Evolutionary conservation across 352 stramenopile genomes (phyloP).

Genomic region (Phytophthora uliginosa): DNA sequence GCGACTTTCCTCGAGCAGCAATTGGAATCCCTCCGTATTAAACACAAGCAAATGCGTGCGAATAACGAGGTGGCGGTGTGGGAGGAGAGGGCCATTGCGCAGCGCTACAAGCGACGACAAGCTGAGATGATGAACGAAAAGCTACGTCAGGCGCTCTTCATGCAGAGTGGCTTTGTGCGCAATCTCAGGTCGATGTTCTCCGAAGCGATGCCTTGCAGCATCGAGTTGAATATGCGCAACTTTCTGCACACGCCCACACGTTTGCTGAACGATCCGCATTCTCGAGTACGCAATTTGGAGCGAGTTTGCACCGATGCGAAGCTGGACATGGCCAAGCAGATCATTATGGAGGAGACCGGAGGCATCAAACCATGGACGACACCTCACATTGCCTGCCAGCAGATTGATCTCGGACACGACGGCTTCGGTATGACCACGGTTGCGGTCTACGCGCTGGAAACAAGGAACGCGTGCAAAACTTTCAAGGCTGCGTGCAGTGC

Average conservation of each 20-base stretch:
- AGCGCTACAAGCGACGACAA: conserved; percentile 51
- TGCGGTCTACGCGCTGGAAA: conserved; percentile 38
- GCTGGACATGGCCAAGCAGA: conserved; percentile 38
- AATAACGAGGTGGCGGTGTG: conserved; percentile 40
- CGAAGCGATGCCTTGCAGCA: conserved; percentile 25
- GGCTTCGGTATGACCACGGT: conserved; percentile 46
- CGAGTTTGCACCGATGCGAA: conserved; percentile 36
- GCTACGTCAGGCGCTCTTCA: conserved; percentile 38
- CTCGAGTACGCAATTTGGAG: conserved; percentile 30
- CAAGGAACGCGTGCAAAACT: conserved; percentile 31
- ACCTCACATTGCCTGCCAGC: conserved; percentile 28
- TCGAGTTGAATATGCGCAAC: conserved; percentile 41
- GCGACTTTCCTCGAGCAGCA: conserved; percentile 50
- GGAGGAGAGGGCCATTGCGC: conserved; percentile 54
- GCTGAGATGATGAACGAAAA: conserved; percentile 36
- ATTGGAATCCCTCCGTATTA: conserved; percentile 43
- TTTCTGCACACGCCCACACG: conserved; percentile 40
- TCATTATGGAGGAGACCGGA: conserved; percentile 36
- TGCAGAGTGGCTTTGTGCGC: conserved; percentile 34
- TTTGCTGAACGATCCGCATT: conserved; percentile 22
- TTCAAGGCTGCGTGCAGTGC: conserved; percentile 35
- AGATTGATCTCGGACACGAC: conserved; percentile 27
- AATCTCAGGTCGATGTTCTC: conserved; percentile 40
- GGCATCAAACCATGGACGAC: conserved; percentile 22
- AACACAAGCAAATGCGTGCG: conserved; percentile 47